Evolutionary conservation across 2,329 filamentous ascomycete genomes (phyloP), one percentile per base, ranked within the genome.

Genomic region (Aspergillus sojae): DNA sequence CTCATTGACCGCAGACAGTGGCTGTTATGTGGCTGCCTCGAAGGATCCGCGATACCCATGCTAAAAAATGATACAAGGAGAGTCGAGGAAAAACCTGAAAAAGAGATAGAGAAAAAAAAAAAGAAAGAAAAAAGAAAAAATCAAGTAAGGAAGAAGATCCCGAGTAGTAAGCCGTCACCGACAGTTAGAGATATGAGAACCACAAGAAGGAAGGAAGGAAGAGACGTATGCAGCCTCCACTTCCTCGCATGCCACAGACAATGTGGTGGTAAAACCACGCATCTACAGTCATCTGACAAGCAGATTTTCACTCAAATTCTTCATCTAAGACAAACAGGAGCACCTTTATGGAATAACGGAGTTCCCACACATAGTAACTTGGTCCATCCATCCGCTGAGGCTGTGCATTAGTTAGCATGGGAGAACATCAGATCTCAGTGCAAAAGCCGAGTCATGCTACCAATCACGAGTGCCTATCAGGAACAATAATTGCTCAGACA

Each of bases 21-120:
- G 58, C 46, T 53, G 65, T 64, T 57, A 53, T 54, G 66, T 69
- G 63, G 68, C 63, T 65, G 56, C 55, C 43, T 62, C 46, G 63
- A 66, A 62, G 62, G 62, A 67, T 65, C 65, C 65, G 65, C 66
- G 65, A 55, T 62, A 70, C 56, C 65, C 62, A 67, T 53, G 45
- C 54, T 46, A 52, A 65, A 36, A 65, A 67, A 58, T 53, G 16
- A 54, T 54, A 54, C 50, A 54, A 54, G 30, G 21, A 23, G 5
- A 9, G 36, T 19, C 16, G 16, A 19, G 6, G 16, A 4, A 14
- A 28, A 39, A 46, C 4, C n/a, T 36, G 41, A 45, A 34, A 58
- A 36, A 36, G 4, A 36, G 30, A 11, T 32, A 36, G 12, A 5
- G 5, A 48, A 43, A 61, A 60, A n/a, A 43, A 43, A 34, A 36